A percentile compares a stretch with the other conserved stretches of the same genome.
These are phyloP conservation scores for Pontederia crassipes DNA, from an alignment of 176 grass and related monocot species.

Conservation along the genomic window DNA sequence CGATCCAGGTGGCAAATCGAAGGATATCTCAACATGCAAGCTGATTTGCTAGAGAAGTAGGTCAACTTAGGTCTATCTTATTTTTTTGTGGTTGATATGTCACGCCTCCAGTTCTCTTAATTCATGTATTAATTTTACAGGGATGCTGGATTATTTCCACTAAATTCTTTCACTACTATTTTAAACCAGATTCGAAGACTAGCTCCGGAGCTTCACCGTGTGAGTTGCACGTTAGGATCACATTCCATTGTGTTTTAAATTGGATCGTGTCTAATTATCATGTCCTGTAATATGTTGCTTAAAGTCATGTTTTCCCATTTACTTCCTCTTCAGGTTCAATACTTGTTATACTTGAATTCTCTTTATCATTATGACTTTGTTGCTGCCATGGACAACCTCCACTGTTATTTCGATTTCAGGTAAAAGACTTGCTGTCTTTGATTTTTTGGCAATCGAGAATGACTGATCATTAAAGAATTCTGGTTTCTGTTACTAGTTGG, in stretches of 20 bases:
- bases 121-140: conserved; percentile 29
- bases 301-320: conserved; percentile 7
- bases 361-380: conserved; percentile 82
- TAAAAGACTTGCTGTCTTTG: conserved; percentile 17
- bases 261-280: too few relatives aligned
- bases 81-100: conserved; percentile 6
- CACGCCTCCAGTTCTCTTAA: conserved; percentile 7
- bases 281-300: conserved; percentile 11
- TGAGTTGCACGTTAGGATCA: conserved; percentile 36
- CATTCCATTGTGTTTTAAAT: background rate
- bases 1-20: conserved; percentile 94
- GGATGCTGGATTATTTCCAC: conserved; percentile 62
- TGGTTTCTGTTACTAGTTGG: background rate
- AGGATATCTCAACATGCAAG: conserved; percentile 89
- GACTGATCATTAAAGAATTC: conserved; percentile 1
- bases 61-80: conserved; percentile 18
- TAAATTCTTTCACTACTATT: conserved; percentile 79
- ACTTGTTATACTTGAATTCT: conserved; percentile 91
- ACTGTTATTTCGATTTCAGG: conserved; percentile 95
- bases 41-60: conserved; percentile 86
- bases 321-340: conserved; percentile 49
- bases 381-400: conserved; percentile 69
- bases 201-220: conserved; percentile 81
- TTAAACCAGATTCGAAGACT: conserved; percentile 69
- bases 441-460: background rate